Base-by-base conservation (phyloP, 163 green algal species). In the Prototheca cutis region DNA sequence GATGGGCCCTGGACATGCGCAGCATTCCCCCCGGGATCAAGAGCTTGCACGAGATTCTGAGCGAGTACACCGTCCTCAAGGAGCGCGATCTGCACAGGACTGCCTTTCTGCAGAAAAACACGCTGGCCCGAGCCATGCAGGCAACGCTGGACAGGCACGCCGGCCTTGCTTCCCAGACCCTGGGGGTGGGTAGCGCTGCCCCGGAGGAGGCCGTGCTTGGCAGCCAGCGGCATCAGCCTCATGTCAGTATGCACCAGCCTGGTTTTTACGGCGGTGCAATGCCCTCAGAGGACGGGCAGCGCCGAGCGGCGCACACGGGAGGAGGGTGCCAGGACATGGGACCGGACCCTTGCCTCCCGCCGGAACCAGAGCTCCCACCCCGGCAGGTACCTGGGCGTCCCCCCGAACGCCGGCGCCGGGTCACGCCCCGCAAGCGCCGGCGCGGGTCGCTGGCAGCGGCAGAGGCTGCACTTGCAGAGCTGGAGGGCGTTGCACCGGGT, bases 71-170 rank as follows among this genome's bases (percentile, higher is more conserved):
- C 8, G 8, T 28, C 6, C 24, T 61, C 7, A 61, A 34, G 29
- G 27, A 42, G 8, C 10, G n/a, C 10, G 54, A 61, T 8, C 18
- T 6, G 8, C 21, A 28, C 24, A n/a, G 54, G 8, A 7, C 54
- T 7, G 10, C 10, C 27, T 39, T 61, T 13, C 54, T 47, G 17
- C 10, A 7, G 23, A 61, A 18, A 23, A 61, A 61, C 40, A 19
- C 54, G 10, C 54, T 61, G 1, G 54, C 54, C 10, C 54, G 32
- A 13, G 48, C 54, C 21, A n/a, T 61, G 23, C 32, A 42, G 27
- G 27, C 6, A 23, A 32, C 32, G 8, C 54, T 61, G 40, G 54
- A 61, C n/a, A 10, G 40, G 7, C 36, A 49, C 54, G 54, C 54
- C 19, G 54, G 42, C 10, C 42, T 51, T n/a, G n/a, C n/a, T n/a